Conservation (phyloP, 192 early-diverging fungal genomes). For the Polychytrium aggregatum region DNA sequence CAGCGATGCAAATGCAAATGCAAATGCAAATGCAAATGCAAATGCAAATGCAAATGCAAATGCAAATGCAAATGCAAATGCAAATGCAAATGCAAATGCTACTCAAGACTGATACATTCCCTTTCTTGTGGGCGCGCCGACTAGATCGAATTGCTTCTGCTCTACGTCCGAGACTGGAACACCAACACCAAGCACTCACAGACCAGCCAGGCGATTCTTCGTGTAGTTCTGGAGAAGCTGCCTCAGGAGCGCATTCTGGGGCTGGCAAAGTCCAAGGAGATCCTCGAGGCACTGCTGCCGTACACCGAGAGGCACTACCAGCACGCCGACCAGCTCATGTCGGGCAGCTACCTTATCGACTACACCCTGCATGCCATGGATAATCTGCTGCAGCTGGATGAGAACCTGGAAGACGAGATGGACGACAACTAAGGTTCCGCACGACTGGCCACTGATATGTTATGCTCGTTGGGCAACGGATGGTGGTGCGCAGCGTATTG, state of each 20-base stretch:
- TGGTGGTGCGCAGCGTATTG: too few species aligned
- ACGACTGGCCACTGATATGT: too few species aligned
- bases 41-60: too few species aligned
- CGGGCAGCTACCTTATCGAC: constrained; percentile 76
- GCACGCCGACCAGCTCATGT: constrained; percentile 64
- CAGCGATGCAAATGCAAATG: too few species aligned
- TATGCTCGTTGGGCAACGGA: too few species aligned
- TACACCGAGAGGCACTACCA: constrained; percentile 89
- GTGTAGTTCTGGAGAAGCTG: constrained; percentile 61
- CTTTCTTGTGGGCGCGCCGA: not conserved
- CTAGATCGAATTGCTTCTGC: constrained; percentile 68
- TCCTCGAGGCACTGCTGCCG: constrained; percentile 71
- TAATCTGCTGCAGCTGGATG: constrained; percentile 7
- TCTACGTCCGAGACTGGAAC: constrained; percentile 90
- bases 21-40: too few species aligned
- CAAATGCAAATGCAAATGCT: too few species aligned
- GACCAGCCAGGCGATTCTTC: constrained; percentile 70
- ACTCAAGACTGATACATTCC: too few species aligned
- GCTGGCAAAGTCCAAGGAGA: constrained; percentile 71
- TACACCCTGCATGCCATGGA: constrained; percentile 88
- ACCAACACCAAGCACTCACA: constrained; percentile 72
- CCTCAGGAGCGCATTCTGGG: constrained; percentile 57
- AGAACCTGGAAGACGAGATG: not conserved
- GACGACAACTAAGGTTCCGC: too few species aligned
- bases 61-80: too few species aligned